Evolutionary conservation across 129 eudicot species (phyloP).

Genomic region (Tagetes patula): DNA sequence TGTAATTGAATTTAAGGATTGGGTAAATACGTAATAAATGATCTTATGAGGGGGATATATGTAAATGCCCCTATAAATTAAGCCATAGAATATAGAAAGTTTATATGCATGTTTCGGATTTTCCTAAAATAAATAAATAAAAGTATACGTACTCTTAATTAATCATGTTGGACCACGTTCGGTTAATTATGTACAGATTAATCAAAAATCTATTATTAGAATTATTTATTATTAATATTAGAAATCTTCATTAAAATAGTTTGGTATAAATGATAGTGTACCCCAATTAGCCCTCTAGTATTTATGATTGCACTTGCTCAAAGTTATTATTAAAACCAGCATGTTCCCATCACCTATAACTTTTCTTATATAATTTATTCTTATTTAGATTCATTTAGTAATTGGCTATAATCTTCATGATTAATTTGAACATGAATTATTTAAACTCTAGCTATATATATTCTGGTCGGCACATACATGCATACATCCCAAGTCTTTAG

Average conservation of each 20-base stretch:
- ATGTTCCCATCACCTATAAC: constrained; percentile 25
- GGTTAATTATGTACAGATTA: not conserved
- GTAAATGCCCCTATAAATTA: no score
- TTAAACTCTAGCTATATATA: not conserved
- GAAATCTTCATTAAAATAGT: no score
- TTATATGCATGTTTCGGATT: not conserved
- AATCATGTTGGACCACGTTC: constrained; percentile 1
- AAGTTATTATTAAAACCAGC: constrained; percentile 26
- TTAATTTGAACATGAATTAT: not conserved
- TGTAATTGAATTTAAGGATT: no score
- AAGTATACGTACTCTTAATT: not conserved
- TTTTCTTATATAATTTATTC: not conserved
- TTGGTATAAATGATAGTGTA: not conserved
- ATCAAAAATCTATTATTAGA: not conserved
- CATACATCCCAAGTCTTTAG: not conserved
- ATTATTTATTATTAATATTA: not conserved
- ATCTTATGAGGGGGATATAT: not conserved
- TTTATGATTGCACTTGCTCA: constrained; percentile 22
- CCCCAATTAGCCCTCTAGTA: constrained; percentile 12
- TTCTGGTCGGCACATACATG: constrained; percentile 14
- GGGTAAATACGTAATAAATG: no score
- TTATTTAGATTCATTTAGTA: constrained; percentile 4
- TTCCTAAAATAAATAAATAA: not conserved
- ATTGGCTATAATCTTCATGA: constrained; percentile 10
- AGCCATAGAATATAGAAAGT: no score